Percentiles rank a stretch among this genome's conserved stretches.
phyloP scores from a whole-genome alignment of 345 rosid genomes.

The Hypericum perforatum region DNA sequence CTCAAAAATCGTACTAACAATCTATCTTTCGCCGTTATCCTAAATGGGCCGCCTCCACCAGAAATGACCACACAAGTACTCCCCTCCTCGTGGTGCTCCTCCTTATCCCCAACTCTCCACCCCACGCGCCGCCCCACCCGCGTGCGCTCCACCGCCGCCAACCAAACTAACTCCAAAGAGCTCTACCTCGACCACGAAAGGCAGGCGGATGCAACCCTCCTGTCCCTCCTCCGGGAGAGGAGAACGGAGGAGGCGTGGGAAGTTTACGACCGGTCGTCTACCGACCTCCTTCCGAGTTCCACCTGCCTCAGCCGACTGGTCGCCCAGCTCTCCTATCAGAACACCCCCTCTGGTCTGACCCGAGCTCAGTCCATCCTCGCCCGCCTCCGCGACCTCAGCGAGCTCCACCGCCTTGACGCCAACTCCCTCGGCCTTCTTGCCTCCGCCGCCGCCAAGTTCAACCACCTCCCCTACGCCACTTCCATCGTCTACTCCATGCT shows the following conservation, averaged over 20 bases:
- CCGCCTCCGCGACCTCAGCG: conserved; percentile 81
- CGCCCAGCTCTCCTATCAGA: conserved; percentile 67
- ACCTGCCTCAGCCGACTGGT: conserved; percentile 90
- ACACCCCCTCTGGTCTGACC: conserved; percentile 37
- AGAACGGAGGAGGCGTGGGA: conserved; percentile 80
- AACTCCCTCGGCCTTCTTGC: conserved; percentile 89
- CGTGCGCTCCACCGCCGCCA: conserved; percentile 25
- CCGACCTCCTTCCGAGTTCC: conserved; percentile 48
- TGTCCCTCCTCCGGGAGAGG: conserved; percentile 63
- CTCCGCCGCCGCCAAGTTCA: conserved; percentile 58
- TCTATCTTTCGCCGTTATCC: too few species aligned
- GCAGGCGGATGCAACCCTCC: conserved; percentile 45
- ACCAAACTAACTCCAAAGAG: conserved; percentile 14
- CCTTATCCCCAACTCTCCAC: conserved; percentile 8
- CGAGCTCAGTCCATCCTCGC: conserved; percentile 88
- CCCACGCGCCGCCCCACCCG: conserved; percentile 24
- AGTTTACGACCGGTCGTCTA: conserved; percentile 39
- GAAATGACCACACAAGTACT: not conserved
- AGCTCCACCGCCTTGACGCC: conserved; percentile 85
- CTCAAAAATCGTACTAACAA: too few species aligned
- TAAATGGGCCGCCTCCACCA: too few species aligned
- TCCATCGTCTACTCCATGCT: conserved; percentile 81
- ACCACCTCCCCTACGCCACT: conserved; percentile 63
- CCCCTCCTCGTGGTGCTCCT: not conserved
- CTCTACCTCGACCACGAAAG: conserved; percentile 17